Conservation (phyloP, 148 eudicot species). For the Bassia scoparia region DNA sequence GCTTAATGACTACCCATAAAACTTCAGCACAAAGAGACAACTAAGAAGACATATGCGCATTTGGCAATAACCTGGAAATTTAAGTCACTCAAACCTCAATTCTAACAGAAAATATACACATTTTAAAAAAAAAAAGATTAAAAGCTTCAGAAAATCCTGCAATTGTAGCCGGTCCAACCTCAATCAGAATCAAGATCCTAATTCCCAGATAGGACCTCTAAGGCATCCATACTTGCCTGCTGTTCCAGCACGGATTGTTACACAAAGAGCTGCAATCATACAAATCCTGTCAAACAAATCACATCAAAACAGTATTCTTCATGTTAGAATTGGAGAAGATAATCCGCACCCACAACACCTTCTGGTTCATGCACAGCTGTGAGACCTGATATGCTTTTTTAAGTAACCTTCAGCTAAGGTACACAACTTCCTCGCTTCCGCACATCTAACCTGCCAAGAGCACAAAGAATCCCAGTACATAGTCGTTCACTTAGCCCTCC, state of each 20-base stretch:
- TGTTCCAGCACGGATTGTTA: slow-evolving; percentile 84
- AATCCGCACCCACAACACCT: slow-evolving; percentile 48
- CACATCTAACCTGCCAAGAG: slow-evolving; percentile 55
- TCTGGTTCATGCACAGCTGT: slow-evolving; percentile 94
- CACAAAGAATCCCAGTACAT: not conserved
- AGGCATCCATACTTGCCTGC: slow-evolving; percentile 77
- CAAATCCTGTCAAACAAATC: slow-evolving; percentile 20
- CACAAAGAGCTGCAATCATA: slow-evolving; percentile 75
- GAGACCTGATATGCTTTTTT: slow-evolving; percentile 77
- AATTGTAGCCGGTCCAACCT: slow-evolving; percentile 76
- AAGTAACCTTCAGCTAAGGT: slow-evolving; percentile 87
- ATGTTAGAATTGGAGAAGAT: not conserved
- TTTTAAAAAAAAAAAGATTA: slow-evolving; percentile 2
- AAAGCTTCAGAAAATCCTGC: slow-evolving; percentile 57
- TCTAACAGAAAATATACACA: not conserved
- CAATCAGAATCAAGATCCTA: slow-evolving; percentile 74
- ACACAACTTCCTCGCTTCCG: slow-evolving; percentile 63
- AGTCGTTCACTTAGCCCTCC: too few relatives aligned
- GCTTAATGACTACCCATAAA: not conserved
- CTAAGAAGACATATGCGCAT: too few relatives aligned
- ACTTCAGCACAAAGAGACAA: not conserved
- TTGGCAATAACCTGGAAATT: not conserved
- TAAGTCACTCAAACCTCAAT: not conserved
- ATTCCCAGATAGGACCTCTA: slow-evolving; percentile 73
- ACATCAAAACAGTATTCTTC: slow-evolving; percentile 1